These are phyloP conservation scores for Aspergillus alliaceus DNA, from an alignment of 2,329 filamentous ascomycete genomes.

Conservation along the genomic window DNA sequence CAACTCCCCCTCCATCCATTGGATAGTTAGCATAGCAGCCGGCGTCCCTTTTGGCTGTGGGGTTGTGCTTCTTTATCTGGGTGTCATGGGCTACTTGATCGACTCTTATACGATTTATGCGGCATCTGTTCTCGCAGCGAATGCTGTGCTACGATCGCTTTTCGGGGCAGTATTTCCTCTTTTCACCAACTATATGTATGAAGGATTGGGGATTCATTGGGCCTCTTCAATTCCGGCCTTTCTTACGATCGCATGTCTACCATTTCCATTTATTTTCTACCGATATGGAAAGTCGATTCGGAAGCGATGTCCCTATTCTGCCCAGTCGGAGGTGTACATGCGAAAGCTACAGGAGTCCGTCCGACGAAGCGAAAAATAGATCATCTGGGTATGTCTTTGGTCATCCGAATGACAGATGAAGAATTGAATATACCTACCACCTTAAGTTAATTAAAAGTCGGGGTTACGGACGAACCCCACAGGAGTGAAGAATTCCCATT, in stretches of 20 bases:
- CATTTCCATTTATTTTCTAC: constrained; percentile 30
- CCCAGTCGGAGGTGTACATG: constrained; percentile 9
- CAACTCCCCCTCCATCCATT: constrained; percentile 13
- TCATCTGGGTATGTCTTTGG: too few species aligned
- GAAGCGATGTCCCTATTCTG: constrained; percentile 12
- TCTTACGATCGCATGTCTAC: constrained; percentile 28
- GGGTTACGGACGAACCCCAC: background rate
- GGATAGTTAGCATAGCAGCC: constrained; percentile 12
- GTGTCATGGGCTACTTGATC: constrained; percentile 16
- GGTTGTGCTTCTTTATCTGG: constrained; percentile 15
- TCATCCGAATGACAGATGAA: too few species aligned
- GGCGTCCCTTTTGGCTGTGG: constrained; percentile 17
- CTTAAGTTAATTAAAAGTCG: background rate
- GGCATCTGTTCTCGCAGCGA: constrained; percentile 16
- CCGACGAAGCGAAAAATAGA: background rate
- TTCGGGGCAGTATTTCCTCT: constrained; percentile 43
- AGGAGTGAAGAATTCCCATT: background rate
- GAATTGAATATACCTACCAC: too few species aligned
- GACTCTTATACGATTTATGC: constrained; percentile 17
- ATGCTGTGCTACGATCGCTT: constrained; percentile 28
- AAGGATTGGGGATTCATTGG: constrained; percentile 41
- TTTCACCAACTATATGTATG: constrained; percentile 40
- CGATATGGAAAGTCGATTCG: constrained; percentile 13
- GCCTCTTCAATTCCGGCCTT: constrained; percentile 35
- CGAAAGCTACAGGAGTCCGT: constrained; percentile 1